These are phyloP conservation scores for Linderina pennispora DNA, from an alignment of 192 early-diverging fungal genomes.

Conservation along the genomic window DNA sequence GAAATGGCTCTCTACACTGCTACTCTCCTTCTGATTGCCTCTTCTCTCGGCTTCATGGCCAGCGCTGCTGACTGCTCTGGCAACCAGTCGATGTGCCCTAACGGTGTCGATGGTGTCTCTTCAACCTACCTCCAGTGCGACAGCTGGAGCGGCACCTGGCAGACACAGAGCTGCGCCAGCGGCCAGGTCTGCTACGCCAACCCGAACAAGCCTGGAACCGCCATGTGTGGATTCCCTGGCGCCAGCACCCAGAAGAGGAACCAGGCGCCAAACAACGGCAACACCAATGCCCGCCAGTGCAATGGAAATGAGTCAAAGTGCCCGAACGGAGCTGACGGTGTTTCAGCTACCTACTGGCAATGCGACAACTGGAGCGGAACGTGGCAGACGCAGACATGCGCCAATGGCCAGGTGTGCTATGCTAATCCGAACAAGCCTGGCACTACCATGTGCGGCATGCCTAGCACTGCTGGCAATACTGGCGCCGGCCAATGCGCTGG, in stretches of 20 bases:
- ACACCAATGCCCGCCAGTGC: slow-evolving; percentile 8
- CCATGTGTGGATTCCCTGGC: slow-evolving; percentile 16
- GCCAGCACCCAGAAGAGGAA: too few relatives aligned
- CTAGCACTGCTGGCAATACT: slow-evolving; percentile 28
- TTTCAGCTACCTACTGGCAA: slow-evolving; percentile 35
- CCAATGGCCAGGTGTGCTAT: slow-evolving; percentile 35
- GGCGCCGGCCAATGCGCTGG: slow-evolving; percentile 22
- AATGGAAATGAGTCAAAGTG: slow-evolving; percentile 30
- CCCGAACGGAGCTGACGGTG: slow-evolving; percentile 29
- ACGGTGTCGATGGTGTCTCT: slow-evolving; percentile 25
- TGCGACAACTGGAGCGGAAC: slow-evolving; percentile 33
- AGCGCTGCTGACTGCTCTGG: slow-evolving; percentile 14
- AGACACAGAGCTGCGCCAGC: too few relatives aligned
- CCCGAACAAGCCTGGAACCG: slow-evolving; percentile 8
- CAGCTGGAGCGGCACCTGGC: too few relatives aligned
- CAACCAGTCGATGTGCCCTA: slow-evolving; percentile 22
- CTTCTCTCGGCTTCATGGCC: slow-evolving; percentile 12
- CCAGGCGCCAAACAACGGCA: too few relatives aligned
- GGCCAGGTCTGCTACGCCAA: too few relatives aligned
- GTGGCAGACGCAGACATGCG: slow-evolving; percentile 23
- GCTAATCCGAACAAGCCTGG: slow-evolving; percentile 30
- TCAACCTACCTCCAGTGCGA: slow-evolving; percentile 28
- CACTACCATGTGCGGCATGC: slow-evolving; percentile 33
- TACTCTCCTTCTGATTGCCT: slow-evolving; percentile 9
- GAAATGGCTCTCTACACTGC: slow-evolving; percentile 15